Evolutionary conservation across 2,329 filamentous ascomycete genomes (phyloP), one percentile per base, ranked within the genome.

Genomic region (Sarocladium kiliense): DNA sequence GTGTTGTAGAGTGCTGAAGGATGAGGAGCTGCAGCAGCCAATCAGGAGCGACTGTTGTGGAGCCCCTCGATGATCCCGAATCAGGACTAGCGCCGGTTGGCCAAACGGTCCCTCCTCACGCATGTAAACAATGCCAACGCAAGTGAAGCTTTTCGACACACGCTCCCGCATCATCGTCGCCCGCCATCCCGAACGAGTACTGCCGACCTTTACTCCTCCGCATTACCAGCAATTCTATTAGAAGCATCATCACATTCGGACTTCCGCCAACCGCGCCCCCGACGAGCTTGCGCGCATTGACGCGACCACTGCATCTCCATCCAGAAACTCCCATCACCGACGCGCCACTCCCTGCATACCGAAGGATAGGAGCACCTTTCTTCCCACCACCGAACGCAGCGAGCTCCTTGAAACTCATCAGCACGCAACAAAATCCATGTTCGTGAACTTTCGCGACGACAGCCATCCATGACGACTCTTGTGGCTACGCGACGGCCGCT

Each of bases 401-500:
- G 30, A 34, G 11, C 2, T 16, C n/a, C 27, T 51, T 27, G n/a
- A n/a, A 16, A 34, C 47, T 51, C 30, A 16, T 12, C 7, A 16
- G 14, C 10, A 9, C 47, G 47, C 47, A 27, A 36, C 16, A 9
- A 32, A 9, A 21, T 21, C 12, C n/a, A 11, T 34, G 47, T 36
- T 34, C 47, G 36, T 51, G 47, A 21, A 27, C 4, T 36, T 18
- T 32, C 58, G 58, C 60, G 53, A 65, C 61, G 36, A 60, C 60
- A 68, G 74, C 75, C 77, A 80, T 85, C 81, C 81, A 87, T 87
- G 84, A 86, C 84, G 82, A 86, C 84, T 71, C 76, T 86, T 72
- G 76, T 86, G 71, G 79, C 77, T 71, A 79, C 79, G 68, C 81
- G 81, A 69, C 77, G 79, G 73, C 80, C 82, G 75, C 75, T 86